phyloP scores from a whole-genome alignment of 1,284 basidiomycete genomes.

The Amylostereum chailletii region DNA sequence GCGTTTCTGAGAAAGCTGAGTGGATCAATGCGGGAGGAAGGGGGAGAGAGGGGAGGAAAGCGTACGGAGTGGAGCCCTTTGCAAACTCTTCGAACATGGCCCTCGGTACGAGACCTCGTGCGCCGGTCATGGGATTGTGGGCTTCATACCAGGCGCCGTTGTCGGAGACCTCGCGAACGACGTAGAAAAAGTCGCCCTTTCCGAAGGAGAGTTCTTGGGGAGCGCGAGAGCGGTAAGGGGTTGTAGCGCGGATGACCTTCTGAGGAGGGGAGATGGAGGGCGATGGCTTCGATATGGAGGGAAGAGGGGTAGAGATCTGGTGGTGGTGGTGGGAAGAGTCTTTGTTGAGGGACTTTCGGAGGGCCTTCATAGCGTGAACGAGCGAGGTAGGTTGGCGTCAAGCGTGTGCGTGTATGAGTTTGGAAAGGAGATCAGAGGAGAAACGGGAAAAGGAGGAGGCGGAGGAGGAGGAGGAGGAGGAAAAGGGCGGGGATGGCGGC shows the following conservation, averaged over 20 bases:
- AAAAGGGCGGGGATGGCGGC: conserved; percentile 9
- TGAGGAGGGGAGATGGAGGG: conserved; percentile 78
- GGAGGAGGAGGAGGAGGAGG: conserved; percentile 17
- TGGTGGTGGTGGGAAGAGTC: conserved; percentile 53
- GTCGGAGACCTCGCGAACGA: conserved; percentile 65
- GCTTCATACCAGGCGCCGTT: conserved; percentile 73
- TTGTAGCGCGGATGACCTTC: conserved; percentile 89
- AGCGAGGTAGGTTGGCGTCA: conserved; percentile 5
- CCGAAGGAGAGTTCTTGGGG: conserved; percentile 88
- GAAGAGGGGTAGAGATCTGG: conserved; percentile 57
- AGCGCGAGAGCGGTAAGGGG: conserved; percentile 59
- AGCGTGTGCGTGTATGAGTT: too few species aligned
- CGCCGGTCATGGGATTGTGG: conserved; percentile 86
- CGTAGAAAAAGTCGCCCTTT: conserved; percentile 98
- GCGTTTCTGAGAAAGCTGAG: neutral
- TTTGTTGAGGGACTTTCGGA: conserved; percentile 77
- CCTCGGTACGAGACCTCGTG: conserved; percentile 86
- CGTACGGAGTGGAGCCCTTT: conserved; percentile 61
- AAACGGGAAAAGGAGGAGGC: conserved; percentile 10
- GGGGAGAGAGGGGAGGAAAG: conserved; percentile 11
- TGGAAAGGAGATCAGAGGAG: conserved; percentile 2
- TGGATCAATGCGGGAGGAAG: neutral
- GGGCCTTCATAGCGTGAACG: conserved; percentile 62
- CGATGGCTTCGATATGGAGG: conserved; percentile 58
- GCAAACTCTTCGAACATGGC: conserved; percentile 82